Evolutionary conservation across 805 yeast species (phyloP), one percentile per base, ranked within the genome.

Genomic region (Saccharomycopsis sp.): DNA sequence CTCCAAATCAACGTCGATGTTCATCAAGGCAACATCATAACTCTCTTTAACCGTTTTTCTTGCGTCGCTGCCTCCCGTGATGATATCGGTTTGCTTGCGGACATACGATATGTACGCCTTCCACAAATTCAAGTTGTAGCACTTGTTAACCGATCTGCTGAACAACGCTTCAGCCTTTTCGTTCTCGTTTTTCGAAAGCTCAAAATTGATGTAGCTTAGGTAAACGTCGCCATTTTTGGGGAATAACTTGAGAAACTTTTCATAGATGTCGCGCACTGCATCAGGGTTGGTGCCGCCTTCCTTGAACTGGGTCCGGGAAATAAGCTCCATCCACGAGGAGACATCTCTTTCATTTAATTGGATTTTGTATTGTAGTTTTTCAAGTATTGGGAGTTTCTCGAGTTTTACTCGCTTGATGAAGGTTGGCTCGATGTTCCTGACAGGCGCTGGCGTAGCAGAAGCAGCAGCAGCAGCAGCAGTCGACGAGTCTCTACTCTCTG

Each of bases 61-160:
- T 0, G 92, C 88, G 48, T 71, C 77, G 55, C 81, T 94, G 26
- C 92, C 92, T 18, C 89, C 94, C 3, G 87, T 80, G 39, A 80
- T 73, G 17, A 80, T 68, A 50, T 74, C 72, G 52, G 82, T 77
- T 41, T 71, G 69, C 39, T 67, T 66, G 36, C 85, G 67, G 42
- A 88, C 85, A 56, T 83, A 85, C 34, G 71, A 73, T 21, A 92
- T 70, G 58, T 89, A 89, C n/a, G 72, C 61, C 41, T 75, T 67
- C 80, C 94, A 89, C 19, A 89, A 60, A 18, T 71, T 70, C 20
- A 86, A 77, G 50, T 80, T 76, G 38, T 71, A 74, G 15, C 78
- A 69, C 23, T 67, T 65, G 2, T 77, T 69, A 32, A 88, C 66
- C 53, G 85, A 75, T 38, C 77, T 65, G 5, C 74, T 66, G 51